These are phyloP conservation scores for Leccinum obscurum DNA, from an alignment of 768 basidiomycete genomes.

Conservation along the genomic window DNA sequence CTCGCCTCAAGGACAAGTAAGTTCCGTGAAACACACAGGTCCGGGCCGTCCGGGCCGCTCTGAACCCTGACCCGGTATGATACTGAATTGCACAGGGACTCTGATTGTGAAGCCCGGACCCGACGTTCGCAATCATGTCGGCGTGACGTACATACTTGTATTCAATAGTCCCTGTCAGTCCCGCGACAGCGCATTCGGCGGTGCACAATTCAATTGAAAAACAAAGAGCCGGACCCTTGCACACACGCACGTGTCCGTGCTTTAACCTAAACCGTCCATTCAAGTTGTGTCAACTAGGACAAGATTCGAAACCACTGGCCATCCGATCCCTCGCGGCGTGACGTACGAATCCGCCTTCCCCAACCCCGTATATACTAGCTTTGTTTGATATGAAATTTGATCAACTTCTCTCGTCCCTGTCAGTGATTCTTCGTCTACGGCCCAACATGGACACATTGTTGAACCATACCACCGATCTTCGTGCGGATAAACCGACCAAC, in stretches of 20 bases:
- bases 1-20: not conserved
- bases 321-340: not conserved
- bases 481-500: not conserved
- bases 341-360: not conserved
- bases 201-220: not conserved
- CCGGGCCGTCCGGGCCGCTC: not conserved
- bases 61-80: not conserved
- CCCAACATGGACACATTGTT: not conserved
- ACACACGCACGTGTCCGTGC: not conserved
- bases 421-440: not conserved
- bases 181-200: not conserved
- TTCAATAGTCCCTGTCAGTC: not conserved
- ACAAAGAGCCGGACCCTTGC: not conserved
- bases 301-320: not conserved
- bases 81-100: not conserved
- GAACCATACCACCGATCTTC: not conserved
- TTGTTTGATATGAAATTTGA: conserved; percentile 8
- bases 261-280: not conserved
- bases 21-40: not conserved
- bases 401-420: not conserved
- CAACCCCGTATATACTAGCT: not conserved
- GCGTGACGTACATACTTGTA: not conserved
- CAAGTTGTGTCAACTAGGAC: not conserved
- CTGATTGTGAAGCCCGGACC: not conserved
- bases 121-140: not conserved